Evolutionary conservation across 192 early-diverging fungal genomes (phyloP).

Genomic region (Entrophospora sp.): DNA sequence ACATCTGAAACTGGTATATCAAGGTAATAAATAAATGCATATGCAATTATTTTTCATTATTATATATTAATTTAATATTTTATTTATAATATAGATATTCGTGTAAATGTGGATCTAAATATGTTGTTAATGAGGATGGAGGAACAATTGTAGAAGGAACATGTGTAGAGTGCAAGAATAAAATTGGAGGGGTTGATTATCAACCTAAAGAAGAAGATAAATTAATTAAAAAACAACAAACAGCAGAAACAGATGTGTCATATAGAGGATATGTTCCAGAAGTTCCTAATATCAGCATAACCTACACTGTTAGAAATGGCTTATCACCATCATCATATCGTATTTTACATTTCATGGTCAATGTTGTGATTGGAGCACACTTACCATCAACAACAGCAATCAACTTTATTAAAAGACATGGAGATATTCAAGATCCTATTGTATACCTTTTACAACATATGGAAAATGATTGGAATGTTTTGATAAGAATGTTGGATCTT

Average conservation of each 20-base stretch:
- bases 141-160: not conserved
- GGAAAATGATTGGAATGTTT: constrained; percentile 12
- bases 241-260: no score
- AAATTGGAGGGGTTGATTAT: not conserved
- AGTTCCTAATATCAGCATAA: not conserved
- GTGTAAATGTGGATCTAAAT: constrained; percentile 17
- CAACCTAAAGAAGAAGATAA: not conserved
- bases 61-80: not conserved
- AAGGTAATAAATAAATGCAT: no score
- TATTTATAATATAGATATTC: not conserved
- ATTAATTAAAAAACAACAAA: no score
- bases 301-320: not conserved
- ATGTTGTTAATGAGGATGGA: not conserved
- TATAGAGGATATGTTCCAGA: constrained; percentile 15
- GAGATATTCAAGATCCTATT: not conserved
- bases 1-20: not conserved
- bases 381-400: not conserved
- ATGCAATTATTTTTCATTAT: no score
- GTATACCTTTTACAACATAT: constrained; percentile 9
- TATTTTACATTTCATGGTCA: constrained; percentile 18
- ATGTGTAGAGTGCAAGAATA: not conserved
- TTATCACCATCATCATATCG: constrained; percentile 18
- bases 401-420: not conserved
- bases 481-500: constrained; percentile 1
- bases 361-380: not conserved